Evolutionary conservation across 257 asterid genomes (phyloP), one percentile per base, ranked within the genome.

Genomic region (Fraxinus excelsior): DNA sequence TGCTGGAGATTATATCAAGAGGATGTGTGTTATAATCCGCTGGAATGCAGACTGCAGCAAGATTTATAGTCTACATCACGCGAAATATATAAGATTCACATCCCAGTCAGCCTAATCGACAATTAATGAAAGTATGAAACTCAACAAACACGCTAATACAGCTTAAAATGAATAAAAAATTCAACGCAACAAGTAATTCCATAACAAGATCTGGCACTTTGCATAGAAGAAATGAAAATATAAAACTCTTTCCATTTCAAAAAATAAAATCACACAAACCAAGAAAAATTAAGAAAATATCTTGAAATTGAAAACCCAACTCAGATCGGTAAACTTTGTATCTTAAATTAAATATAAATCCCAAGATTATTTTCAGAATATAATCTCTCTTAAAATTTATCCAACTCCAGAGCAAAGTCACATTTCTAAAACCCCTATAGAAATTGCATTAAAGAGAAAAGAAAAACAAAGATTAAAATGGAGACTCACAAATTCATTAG

Each of bases 281-380:
- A 77, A 65, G 56, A 75, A 75, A 72, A 25, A 37, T 10, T 11
- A 72, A 25, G 64, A 44, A 44, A 58, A 78, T 64, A 71, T 71
- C 46, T 8, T 4, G 23, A 49, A 35, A 37, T 38, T 3, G 70
- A 72, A 60, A 58, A 28, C 77, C 29, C 64, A 65, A 38, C 40
- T 64, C 80, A 78, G 60, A 65, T 42, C 31, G 31, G 31, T 28
- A 2, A 28, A 28, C 31, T 28, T 28, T 28, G 31, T 28, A 28
- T 28, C 31, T 28, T 28, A 28, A 28, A 28, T 28, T 28, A 28
- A 28, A 28, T 28, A 28, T 28, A 28, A 28, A 28, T 28, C 31
- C 31, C 31, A 28, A 28, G 31, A 28, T 28, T 28, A 2, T 28
- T 28, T 58, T 74, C 82, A 46, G 35, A 23, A 23, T 62, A 62